Conservation (phyloP, 1,139 yeast genomes). For the Magnusiomyces sp. region DNA sequence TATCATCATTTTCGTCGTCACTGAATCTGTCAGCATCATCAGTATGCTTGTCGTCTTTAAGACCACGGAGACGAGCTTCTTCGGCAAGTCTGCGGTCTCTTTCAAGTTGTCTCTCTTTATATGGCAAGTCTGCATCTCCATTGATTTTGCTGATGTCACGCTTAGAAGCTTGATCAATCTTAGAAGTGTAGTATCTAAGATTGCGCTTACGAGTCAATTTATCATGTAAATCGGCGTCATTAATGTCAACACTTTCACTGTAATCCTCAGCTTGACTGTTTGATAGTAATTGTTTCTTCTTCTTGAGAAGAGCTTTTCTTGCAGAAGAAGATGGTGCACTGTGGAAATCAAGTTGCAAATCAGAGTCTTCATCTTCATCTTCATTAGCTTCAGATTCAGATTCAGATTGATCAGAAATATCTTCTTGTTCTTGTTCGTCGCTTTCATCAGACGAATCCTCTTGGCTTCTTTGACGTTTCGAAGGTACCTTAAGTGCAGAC, state of each 20-base stretch:
- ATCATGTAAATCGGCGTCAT: slow-evolving; percentile 80
- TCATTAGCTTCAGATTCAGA: slow-evolving; percentile 19
- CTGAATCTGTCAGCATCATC: slow-evolving; percentile 39
- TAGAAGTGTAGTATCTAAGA: slow-evolving; percentile 91
- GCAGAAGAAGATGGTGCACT: slow-evolving; percentile 36
- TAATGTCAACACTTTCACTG: slow-evolving; percentile 50
- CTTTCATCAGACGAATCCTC: slow-evolving; percentile 15
- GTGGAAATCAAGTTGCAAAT: slow-evolving; percentile 44
- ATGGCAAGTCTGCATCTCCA: slow-evolving; percentile 92
- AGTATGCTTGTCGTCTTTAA: slow-evolving; percentile 51
- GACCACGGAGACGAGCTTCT: slow-evolving; percentile 83
- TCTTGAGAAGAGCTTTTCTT: slow-evolving; percentile 30
- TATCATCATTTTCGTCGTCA: slow-evolving; percentile 41
- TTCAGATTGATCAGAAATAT: slow-evolving; percentile 11
- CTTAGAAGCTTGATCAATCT: slow-evolving; percentile 67
- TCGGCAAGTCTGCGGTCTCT: slow-evolving; percentile 79
- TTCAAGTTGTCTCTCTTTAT: slow-evolving; percentile 79
- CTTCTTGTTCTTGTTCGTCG: slow-evolving; percentile 19
- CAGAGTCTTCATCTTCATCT: slow-evolving; percentile 30
- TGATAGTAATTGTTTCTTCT: slow-evolving; percentile 10
- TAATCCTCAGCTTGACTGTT: slow-evolving; percentile 39
- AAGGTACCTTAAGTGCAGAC: slow-evolving; percentile 20
- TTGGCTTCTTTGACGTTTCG: slow-evolving; percentile 13
- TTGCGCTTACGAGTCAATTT: slow-evolving; percentile 75
- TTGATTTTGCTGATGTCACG: slow-evolving; percentile 44